Base-by-base conservation (phyloP, 2,329 filamentous ascomycete species). In the Neoarthrinium moseri region DNA sequence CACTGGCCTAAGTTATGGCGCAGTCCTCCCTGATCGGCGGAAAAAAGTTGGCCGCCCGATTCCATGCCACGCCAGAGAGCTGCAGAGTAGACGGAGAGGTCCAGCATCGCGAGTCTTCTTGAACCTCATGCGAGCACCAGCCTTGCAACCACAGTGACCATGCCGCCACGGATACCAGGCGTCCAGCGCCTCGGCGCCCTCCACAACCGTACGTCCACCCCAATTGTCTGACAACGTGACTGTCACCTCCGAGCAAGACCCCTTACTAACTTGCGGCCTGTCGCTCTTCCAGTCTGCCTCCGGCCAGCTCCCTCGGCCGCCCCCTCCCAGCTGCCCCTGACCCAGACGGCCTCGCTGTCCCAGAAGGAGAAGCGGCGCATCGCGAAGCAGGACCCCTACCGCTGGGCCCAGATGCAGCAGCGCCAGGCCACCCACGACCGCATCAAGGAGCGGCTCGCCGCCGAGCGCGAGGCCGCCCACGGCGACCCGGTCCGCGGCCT, bases 361-460 rank as follows among this genome's bases (percentile, higher is more conserved):
- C 70, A 71, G 42, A 75, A 81, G 54, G 80, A 87, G 54, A 80
- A 80, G 69, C 83, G 83, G 63, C 78, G 80, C 49, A 76, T 80
- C 51, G 80, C 79, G 49, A 83, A 86, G 63, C 80, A 82, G 61
- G 90, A 97, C 58, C 91, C 91, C 1, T 96, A 95, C 63, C 77
- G 85, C 49, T 81, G 87, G 68, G 86, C 86, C 3, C 89, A 95
- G 67, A 84, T 89, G 24, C 81, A 87, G 59, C 89, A 91, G 63
- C 85, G 89, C 51, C 95, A 92, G 68, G 83, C 86, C 10, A 89
- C 87, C 54, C 95, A 96, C 62, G 65, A 92, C 36, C 80, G 86
- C 60, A 83, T 89, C 42, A 89, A 86, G 59, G 75, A 81, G 51
- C 82, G 83, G 51, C 78, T 97, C 45, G 67, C 81, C 49, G 71